Conservation (phyloP, 2,329 filamentous ascomycete genomes). For the Ophiostoma tasmaniense region DNA sequence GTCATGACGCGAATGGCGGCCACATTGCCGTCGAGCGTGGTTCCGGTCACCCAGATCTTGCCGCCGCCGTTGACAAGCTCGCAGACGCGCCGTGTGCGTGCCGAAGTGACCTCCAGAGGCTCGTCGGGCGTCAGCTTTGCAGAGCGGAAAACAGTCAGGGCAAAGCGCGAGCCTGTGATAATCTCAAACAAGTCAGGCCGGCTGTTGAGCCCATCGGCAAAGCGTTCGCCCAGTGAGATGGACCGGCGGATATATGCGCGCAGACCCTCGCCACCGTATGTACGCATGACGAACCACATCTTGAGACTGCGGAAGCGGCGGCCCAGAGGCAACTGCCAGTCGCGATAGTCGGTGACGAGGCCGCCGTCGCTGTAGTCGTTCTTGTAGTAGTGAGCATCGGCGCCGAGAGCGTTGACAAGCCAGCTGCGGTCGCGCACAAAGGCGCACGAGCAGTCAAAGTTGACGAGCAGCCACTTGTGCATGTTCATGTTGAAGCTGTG, state of each 20-base stretch:
- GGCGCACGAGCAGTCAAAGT: conserved; percentile 78
- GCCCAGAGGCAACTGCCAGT: conserved; percentile 94
- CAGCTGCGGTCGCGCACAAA: conserved; percentile 68
- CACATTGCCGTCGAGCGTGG: conserved; percentile 55
- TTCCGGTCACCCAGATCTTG: conserved; percentile 75
- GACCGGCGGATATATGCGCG: conserved; percentile 63
- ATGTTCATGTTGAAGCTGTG: conserved; percentile 93
- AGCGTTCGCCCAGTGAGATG: conserved; percentile 60
- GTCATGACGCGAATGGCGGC: conserved; percentile 79
- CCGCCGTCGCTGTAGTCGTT: conserved; percentile 75
- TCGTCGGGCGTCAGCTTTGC: conserved; percentile 30
- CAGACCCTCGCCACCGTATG: conserved; percentile 65
- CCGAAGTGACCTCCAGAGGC: conserved; percentile 32
- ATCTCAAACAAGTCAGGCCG: conserved; percentile 55
- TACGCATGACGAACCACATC: conserved; percentile 88
- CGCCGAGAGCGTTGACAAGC: conserved; percentile 70
- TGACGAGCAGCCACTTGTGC: conserved; percentile 95
- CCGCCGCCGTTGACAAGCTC: conserved; percentile 65
- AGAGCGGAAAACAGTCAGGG: conserved; percentile 67
- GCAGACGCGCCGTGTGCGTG: conserved; percentile 64
- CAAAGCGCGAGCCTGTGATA: conserved; percentile 66
- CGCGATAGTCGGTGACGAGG: conserved; percentile 86
- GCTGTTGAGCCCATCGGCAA: conserved; percentile 53
- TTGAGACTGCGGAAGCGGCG: conserved; percentile 82
- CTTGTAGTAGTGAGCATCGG: conserved; percentile 57